Percentiles rank a stretch among this genome's conserved stretches.
Evolutionary conservation across 2,329 filamentous ascomycete species (phyloP).

Genomic region (Cordyceps tenuipes): DNA sequence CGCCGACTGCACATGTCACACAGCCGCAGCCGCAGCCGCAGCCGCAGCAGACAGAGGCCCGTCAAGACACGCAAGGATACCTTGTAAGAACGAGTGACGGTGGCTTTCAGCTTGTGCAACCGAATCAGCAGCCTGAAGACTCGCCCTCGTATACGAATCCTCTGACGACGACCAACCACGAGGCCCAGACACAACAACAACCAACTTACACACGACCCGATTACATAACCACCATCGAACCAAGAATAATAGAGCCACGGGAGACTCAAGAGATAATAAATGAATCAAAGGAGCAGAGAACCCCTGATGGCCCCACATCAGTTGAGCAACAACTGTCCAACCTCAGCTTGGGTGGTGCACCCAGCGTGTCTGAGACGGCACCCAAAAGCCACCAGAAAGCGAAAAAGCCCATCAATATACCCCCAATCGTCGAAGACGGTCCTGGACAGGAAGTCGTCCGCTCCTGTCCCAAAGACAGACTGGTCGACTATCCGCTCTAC

Average conservation of each 20-base stretch:
- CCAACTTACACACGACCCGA: too few relatives aligned
- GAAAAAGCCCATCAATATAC: not conserved
- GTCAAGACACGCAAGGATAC: too few relatives aligned
- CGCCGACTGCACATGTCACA: not conserved
- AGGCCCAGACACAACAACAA: not conserved
- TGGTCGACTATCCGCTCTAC: constrained; percentile 21
- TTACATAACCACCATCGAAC: not conserved
- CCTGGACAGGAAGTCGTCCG: constrained; percentile 17
- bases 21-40: too few relatives aligned
- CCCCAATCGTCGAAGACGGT: constrained; percentile 17
- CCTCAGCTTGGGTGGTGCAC: not conserved
- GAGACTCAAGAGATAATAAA: not conserved
- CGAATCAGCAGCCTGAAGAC: not conserved
- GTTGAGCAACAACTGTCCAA: not conserved
- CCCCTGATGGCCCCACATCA: not conserved
- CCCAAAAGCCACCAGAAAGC: not conserved
- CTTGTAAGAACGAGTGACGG: too few relatives aligned
- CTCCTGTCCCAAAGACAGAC: constrained; percentile 22
- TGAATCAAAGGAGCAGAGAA: not conserved
- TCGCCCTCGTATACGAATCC: not conserved
- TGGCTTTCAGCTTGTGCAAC: not conserved
- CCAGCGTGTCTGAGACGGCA: not conserved
- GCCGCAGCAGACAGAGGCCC: not conserved
- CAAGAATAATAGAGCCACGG: not conserved
- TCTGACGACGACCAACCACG: too few relatives aligned